Evolutionary conservation across 1,139 yeast species (phyloP).

Genomic region (Pichia sp.): DNA sequence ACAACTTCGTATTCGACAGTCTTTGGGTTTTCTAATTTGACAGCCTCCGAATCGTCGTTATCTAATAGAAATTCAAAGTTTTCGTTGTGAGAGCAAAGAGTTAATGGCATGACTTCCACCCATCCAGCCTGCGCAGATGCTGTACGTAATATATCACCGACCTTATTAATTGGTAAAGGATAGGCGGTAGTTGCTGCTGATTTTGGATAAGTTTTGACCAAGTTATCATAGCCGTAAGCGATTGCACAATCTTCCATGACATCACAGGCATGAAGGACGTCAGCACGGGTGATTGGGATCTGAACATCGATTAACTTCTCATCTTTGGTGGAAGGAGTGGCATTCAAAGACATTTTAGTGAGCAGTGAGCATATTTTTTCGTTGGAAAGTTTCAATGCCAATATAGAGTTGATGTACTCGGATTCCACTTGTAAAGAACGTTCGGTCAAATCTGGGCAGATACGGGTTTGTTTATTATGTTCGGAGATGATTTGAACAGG

Average conservation of each 20-base stretch:
- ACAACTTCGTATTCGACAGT: slow-evolving; percentile 97
- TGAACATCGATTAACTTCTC: slow-evolving; percentile 58
- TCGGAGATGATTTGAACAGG: slow-evolving; percentile 82
- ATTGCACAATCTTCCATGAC: slow-evolving; percentile 98
- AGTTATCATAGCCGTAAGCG: slow-evolving; percentile 90
- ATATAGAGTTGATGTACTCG: slow-evolving; percentile 83
- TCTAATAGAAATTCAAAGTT: slow-evolving; percentile 82
- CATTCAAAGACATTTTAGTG: slow-evolving; percentile 75
- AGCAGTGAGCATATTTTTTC: slow-evolving; percentile 67
- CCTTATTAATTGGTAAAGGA: slow-evolving; percentile 86
- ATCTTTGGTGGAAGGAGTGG: slow-evolving; percentile 48
- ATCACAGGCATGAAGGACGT: slow-evolving; percentile 95
- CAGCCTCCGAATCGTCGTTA: slow-evolving; percentile 74
- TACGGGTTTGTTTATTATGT: slow-evolving; percentile 74
- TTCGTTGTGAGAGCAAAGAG: slow-evolving; percentile 94
- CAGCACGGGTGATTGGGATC: slow-evolving; percentile 93
- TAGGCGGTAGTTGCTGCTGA: slow-evolving; percentile 78
- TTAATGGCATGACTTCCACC: slow-evolving; percentile 92
- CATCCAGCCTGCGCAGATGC: slow-evolving; percentile 96
- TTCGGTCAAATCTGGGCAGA: slow-evolving; percentile 68
- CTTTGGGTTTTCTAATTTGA: slow-evolving; percentile 92
- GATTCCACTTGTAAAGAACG: slow-evolving; percentile 73
- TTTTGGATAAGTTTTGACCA: slow-evolving; percentile 75
- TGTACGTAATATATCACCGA: slow-evolving; percentile 82
- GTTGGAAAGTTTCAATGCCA: slow-evolving; percentile 71